Evolutionary conservation across 2,329 filamentous ascomycete genomes (phyloP), one percentile per base, ranked within the genome.

Genomic region (Penicillium sp.): DNA sequence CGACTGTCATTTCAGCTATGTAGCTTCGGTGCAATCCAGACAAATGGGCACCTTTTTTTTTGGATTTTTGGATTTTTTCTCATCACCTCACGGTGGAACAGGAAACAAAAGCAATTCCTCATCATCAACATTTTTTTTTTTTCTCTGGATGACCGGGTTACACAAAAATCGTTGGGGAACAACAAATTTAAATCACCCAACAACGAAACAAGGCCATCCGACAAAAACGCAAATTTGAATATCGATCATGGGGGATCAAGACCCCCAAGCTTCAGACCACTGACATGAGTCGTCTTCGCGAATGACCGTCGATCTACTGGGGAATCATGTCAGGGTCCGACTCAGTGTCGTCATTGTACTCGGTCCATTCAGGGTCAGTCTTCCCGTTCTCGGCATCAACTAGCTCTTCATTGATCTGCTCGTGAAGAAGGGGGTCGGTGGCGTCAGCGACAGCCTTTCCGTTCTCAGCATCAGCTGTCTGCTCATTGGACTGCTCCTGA

Each of bases 351-450:
- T 38, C 11, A 3, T 50, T 18, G n/a, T 37, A 10, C 5, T 18
- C 35, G 9, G 24, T 13, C 47, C 35, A 50, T 16, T 40, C 47
- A 8, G 37, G 18, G n/a, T 50, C 35, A 0, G 10, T 16, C 9
- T 42, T n/a, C 5, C 6, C 22, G 7, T 32, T 13, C 2, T 40
- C 35, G 8, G 3, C 2, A 8, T 13, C n/a, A 5, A 8, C 11
- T 4, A 5, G 4, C 10, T 31, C 8, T 2, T 5, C 13, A 8
- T 31, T 1, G 7, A 14, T 3, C 2, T 29, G 1, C n/a, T 22
- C 6, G 8, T 29, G 22, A 2, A 38, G 22, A 7, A 3, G 11
- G n/a, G 35, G n/a, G 2, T 39, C 24, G 7, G 13, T 8, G 1
- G 4, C 2, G 2, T 10, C 46, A 0, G 29, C 22, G 5, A 4